A percentile compares a stretch with the other conserved stretches of the same genome.
phyloP scores from a whole-genome alignment of 2,329 filamentous ascomycete species.

The Madurella fahalii region DNA sequence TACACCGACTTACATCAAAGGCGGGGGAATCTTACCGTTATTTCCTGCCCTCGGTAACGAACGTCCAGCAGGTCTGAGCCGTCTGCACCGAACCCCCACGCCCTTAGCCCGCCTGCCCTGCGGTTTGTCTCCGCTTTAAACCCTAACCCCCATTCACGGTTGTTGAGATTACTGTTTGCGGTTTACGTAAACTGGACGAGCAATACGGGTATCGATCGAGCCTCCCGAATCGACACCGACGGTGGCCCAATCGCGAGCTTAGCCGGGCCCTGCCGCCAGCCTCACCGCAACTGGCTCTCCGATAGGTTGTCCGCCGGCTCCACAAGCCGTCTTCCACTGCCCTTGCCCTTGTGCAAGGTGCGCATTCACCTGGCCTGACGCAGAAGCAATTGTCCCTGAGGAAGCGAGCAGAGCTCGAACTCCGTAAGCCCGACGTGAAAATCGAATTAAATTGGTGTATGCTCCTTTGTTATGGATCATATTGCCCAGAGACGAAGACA shows the following conservation, averaged over 20 bases:
- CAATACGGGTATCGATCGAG: not conserved
- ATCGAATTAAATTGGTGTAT: too few relatives aligned
- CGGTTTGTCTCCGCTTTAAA: not conserved
- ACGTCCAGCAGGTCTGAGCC: too few relatives aligned
- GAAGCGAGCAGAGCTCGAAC: too few relatives aligned
- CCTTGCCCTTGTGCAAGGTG: not conserved
- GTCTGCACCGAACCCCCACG: not conserved
- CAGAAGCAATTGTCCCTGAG: too few relatives aligned
- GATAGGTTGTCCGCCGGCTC: conserved; percentile 25
- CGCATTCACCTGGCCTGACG: too few relatives aligned
- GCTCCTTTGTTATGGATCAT: too few relatives aligned
- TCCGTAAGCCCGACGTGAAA: too few relatives aligned
- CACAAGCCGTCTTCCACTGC: conserved; percentile 13
- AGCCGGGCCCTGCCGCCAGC: conserved; percentile 27
- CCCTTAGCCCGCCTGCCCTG: not conserved
- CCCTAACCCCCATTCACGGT: not conserved
- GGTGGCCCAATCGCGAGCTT: conserved; percentile 19
- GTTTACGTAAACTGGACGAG: conserved; percentile 10
- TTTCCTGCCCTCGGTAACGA: too few relatives aligned
- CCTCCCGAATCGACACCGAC: not conserved
- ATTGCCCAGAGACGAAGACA: too few relatives aligned
- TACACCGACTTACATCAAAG: too few relatives aligned
- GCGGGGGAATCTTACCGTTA: too few relatives aligned
- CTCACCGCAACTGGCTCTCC: conserved; percentile 26
- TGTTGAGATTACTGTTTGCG: not conserved